Evolutionary conservation across 768 basidiomycete genomes (phyloP).

Genomic region (Mycena alexandri): DNA sequence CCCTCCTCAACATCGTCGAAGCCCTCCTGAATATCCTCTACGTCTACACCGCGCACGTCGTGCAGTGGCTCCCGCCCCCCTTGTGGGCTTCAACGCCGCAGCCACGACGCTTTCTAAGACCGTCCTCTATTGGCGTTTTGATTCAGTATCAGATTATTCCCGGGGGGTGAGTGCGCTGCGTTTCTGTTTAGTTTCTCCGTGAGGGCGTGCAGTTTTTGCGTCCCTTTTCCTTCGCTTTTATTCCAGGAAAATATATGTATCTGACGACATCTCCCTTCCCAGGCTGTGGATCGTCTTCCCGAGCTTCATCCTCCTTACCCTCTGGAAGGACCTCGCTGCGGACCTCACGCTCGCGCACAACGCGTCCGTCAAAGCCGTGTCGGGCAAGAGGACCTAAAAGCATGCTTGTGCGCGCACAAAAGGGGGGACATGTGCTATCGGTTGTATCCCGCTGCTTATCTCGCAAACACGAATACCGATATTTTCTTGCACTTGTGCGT

Average conservation of each 20-base stretch:
- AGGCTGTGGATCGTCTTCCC: slow-evolving; percentile 87
- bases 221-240: too few relatives aligned
- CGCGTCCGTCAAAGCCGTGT: slow-evolving; percentile 39
- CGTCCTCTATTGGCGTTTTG: slow-evolving; percentile 77
- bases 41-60: slow-evolving; percentile 79
- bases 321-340: slow-evolving; percentile 72
- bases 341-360: slow-evolving; percentile 52
- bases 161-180: slow-evolving; percentile 74
- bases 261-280: not conserved
- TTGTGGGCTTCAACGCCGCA: slow-evolving; percentile 80
- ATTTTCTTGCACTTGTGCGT: too few relatives aligned
- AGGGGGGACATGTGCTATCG: too few relatives aligned
- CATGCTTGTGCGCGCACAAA: too few relatives aligned
- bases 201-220: too few relatives aligned
- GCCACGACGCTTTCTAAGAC: slow-evolving; percentile 92
- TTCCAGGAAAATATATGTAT: too few relatives aligned
- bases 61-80: slow-evolving; percentile 71
- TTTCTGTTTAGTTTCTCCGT: slow-evolving; percentile 2
- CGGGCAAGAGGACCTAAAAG: slow-evolving; percentile 18
- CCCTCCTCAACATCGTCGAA: slow-evolving; percentile 84
- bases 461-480: too few relatives aligned
- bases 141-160: slow-evolving; percentile 79
- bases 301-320: slow-evolving; percentile 63
- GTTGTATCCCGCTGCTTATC: too few relatives aligned
- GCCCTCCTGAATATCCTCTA: slow-evolving; percentile 80